Conservation (phyloP, 345 rosid genomes). For the Abelmoschus esculentus region DNA sequence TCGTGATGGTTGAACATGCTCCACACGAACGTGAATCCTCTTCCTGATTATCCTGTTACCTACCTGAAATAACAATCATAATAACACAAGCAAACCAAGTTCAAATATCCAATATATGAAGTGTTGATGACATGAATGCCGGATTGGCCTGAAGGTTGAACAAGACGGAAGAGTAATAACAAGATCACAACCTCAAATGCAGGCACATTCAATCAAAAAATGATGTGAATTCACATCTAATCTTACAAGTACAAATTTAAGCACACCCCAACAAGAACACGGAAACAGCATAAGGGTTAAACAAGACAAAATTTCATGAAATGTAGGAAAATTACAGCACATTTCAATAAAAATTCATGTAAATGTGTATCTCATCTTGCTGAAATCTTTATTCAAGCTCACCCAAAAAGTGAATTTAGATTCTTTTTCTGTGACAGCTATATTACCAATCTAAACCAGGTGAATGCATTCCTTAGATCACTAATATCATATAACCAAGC, state of each 20-base stretch:
- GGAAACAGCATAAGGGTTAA: background rate
- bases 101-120: background rate
- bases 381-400: background rate
- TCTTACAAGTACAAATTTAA: no score
- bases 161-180: background rate
- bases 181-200: no score
- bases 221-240: no score
- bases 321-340: background rate
- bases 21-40: conserved; percentile 67
- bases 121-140: background rate
- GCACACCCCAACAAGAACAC: background rate
- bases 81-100: background rate
- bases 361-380: background rate
- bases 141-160: background rate
- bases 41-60: conserved; percentile 54
- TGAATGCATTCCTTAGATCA: no score
- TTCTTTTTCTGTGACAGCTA: background rate
- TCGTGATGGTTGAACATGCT: conserved; percentile 61
- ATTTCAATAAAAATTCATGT: background rate
- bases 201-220: no score
- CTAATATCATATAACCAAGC: no score
- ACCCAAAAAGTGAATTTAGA: background rate
- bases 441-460: no score
- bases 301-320: background rate
- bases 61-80: background rate